Evolutionary conservation across 1,284 basidiomycete genomes (phyloP), one percentile per base, ranked within the genome.

Genomic region (Blastosporella zonata): DNA sequence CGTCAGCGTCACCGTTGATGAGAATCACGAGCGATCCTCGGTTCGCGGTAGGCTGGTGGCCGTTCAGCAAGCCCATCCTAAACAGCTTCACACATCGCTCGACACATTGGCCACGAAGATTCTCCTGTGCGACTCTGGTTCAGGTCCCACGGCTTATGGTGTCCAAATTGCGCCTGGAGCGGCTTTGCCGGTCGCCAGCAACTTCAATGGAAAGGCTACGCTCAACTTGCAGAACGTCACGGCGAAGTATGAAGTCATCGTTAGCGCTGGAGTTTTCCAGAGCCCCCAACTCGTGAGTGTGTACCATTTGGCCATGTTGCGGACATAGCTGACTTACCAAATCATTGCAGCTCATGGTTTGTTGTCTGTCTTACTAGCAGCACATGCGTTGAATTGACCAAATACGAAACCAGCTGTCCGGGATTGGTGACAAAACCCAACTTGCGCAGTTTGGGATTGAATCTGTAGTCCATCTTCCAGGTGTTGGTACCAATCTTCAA

Each of bases 401-500:
- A 17, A 34, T 18, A 17, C 13, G 2, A 3, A 3, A 18, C 18
- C 46, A 66, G 65, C 56, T 67, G 10, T 67, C 65, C 1, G 65
- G 65, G 1, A 65, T 67, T 29, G 62, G 62, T 7, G 55, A 66
- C 37, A 25, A 44, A 18, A 33, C 46, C 1, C 61, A 66, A 6
- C 54, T 67, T 5, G 48, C 34, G 28, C 27, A 61, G 31, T 53
- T 59, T 22, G 62, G 61, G 1, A 66, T 66, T 34, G 53, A 59
- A 23, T 37, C 61, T 12, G 39, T 64, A 6, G 59, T 64, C 1
- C 18, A 67, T 43, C 52, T 63, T 18, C 64, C 65, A 0, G 65
- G 65, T 8, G 65, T 67, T 21, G 64, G 65, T 28, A 54, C 29
- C 0, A 67, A 67, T 46, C 55, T 67, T n/a, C 64, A 66, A 61